Conservation (phyloP, 192 early-diverging fungal species). For the Coemansia umbellata region DNA sequence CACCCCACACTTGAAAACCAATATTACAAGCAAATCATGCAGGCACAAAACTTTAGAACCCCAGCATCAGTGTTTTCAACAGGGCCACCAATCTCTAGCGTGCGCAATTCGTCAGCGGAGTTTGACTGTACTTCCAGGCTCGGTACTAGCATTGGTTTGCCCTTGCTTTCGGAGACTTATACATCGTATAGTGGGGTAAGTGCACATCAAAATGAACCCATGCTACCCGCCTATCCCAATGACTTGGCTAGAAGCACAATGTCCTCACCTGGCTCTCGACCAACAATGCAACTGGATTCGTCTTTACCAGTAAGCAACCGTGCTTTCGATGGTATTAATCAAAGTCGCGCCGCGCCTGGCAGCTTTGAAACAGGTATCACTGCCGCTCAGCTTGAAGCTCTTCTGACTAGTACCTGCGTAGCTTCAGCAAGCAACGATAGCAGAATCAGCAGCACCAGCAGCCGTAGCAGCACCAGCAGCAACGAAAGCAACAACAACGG, state of each 20-base stretch:
- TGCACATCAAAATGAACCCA: too few species aligned
- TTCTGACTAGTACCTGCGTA: slow-evolving; percentile 4
- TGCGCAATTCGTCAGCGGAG: not conserved
- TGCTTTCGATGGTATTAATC: not conserved
- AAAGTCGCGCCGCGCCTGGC: not conserved
- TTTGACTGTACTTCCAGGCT: not conserved
- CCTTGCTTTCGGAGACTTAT: too few species aligned
- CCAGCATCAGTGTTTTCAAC: not conserved
- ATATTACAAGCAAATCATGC: not conserved
- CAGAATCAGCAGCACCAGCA: slow-evolving; percentile 12
- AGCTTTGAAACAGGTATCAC: slow-evolving; percentile 3
- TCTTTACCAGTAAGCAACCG: too few species aligned
- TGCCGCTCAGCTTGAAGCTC: slow-evolving; percentile 13
- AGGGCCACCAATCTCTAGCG: not conserved
- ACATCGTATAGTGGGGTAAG: too few species aligned
- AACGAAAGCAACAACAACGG: slow-evolving; percentile 18
- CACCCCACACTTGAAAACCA: not conserved
- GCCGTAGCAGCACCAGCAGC: slow-evolving; percentile 2
- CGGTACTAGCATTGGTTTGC: too few species aligned
- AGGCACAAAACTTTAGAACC: slow-evolving; percentile 14
- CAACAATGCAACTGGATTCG: too few species aligned
- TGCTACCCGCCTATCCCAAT: too few species aligned
- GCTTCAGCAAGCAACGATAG: not conserved
- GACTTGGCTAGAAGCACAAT: too few species aligned
- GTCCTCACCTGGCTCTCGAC: too few species aligned